Percentiles rank a stretch among this genome's conserved stretches.
Conservation (phyloP, 225 moss, liverwort and hornwort species). For the Polytrichum formosum region DNA sequence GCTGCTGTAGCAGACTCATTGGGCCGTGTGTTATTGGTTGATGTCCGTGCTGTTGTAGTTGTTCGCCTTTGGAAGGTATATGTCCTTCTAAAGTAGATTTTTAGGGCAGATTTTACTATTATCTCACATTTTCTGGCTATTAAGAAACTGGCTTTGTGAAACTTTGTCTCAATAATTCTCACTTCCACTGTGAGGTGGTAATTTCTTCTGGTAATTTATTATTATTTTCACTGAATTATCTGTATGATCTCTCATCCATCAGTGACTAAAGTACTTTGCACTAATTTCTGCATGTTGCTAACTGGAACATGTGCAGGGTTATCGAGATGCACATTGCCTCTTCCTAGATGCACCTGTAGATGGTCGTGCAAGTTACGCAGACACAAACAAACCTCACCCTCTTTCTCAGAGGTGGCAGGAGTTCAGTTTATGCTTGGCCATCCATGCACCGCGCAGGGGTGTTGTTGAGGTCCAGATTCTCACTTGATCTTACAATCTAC, state of each 20-base stretch:
- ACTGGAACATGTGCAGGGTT: constrained; percentile 65
- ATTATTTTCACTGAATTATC: too few species aligned
- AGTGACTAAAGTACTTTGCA: too few species aligned
- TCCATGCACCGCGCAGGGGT: constrained; percentile 95
- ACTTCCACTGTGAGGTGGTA: too few species aligned
- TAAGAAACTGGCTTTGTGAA: too few species aligned
- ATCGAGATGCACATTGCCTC: constrained; percentile 95
- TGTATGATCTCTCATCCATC: too few species aligned
- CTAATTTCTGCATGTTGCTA: neutral
- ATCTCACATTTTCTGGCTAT: too few species aligned
- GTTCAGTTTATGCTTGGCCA: constrained; percentile 86
- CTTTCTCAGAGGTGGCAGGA: constrained; percentile 60
- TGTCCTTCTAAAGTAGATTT: neutral
- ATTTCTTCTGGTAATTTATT: too few species aligned
- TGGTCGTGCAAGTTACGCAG: constrained; percentile 75
- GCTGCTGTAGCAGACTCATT: constrained; percentile 95
- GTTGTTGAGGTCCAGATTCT: constrained; percentile 70
- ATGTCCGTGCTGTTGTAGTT: constrained; percentile 97
- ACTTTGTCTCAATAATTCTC: too few species aligned
- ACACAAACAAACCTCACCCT: constrained; percentile 47
- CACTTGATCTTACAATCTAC: neutral
- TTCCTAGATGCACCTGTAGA: constrained; percentile 91
- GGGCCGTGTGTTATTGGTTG: constrained; percentile 93
- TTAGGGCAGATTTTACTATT: too few species aligned
- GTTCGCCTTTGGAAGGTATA: constrained; percentile 97